A percentile compares a stretch with the other conserved stretches of the same genome.
These are phyloP conservation scores for Penicillium crystallinum DNA, from an alignment of 495 filamentous ascomycete species.

Conservation along the genomic window DNA sequence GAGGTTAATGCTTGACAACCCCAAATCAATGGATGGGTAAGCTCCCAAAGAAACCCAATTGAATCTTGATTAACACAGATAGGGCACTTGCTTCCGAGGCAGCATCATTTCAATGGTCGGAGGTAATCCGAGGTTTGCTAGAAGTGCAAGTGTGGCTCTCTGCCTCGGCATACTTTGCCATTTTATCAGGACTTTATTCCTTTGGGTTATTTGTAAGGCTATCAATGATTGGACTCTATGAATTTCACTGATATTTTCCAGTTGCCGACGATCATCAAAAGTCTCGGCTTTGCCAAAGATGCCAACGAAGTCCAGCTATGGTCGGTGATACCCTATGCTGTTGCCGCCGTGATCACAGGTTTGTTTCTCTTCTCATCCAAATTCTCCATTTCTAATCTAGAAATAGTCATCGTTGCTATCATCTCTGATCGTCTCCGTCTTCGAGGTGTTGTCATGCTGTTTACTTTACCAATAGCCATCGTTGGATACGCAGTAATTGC, in stretches of 20 bases:
- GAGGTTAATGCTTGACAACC: constrained; percentile 36
- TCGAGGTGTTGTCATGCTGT: constrained; percentile 44
- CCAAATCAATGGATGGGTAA: constrained; percentile 30
- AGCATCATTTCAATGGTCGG: constrained; percentile 38
- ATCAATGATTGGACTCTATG: too few relatives aligned
- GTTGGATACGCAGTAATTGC: constrained; percentile 48
- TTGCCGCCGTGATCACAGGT: constrained; percentile 69
- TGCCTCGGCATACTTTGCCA: constrained; percentile 41
- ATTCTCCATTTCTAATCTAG: neutral
- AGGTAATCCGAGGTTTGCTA: constrained; percentile 35
- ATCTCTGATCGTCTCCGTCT: constrained; percentile 43
- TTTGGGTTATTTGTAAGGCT: constrained; percentile 40
- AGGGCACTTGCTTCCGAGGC: constrained; percentile 26
- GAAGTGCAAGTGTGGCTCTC: constrained; percentile 39
- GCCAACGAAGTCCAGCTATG: constrained; percentile 72
- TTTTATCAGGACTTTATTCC: constrained; percentile 39
- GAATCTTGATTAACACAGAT: neutral
- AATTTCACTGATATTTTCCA: constrained; percentile 7
- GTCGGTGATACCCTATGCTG: constrained; percentile 82
- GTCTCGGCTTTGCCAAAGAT: constrained; percentile 57
- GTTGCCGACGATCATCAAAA: constrained; percentile 73
- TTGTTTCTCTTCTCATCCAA: constrained; percentile 51
- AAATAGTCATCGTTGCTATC: constrained; percentile 35
- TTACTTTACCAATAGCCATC: constrained; percentile 44
- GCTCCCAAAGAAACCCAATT: neutral